Evolutionary conservation across 2,329 filamentous ascomycete species (phyloP).

Genomic region (Hysterium pulicare): DNA sequence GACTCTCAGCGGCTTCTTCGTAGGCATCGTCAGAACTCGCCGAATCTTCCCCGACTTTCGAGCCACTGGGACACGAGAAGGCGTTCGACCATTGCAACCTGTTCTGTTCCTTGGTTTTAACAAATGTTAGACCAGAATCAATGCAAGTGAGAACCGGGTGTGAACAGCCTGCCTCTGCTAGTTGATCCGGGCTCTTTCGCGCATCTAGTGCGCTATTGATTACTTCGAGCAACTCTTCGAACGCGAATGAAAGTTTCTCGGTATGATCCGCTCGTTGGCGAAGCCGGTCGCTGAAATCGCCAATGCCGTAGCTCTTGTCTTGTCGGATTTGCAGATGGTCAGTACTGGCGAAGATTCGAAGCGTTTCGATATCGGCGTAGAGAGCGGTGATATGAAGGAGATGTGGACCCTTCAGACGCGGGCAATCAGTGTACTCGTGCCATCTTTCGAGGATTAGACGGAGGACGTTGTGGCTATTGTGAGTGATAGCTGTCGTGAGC

Average conservation of each 20-base stretch:
- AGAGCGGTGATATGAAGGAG: conserved; percentile 24
- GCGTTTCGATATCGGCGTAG: conserved; percentile 23
- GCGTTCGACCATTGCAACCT: too few relatives aligned
- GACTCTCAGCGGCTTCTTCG: too few relatives aligned
- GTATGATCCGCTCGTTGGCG: not conserved
- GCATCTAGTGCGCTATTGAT: too few relatives aligned
- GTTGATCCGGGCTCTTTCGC: too few relatives aligned
- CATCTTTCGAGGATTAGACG: conserved; percentile 34
- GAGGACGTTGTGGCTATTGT: conserved; percentile 35
- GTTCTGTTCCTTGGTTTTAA: too few relatives aligned
- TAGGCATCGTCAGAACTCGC: too few relatives aligned
- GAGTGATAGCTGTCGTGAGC: conserved; percentile 31
- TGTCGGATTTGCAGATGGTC: conserved; percentile 2
- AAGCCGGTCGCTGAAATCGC: not conserved
- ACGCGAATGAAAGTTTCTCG: conserved; percentile 1
- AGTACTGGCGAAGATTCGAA: conserved; percentile 2
- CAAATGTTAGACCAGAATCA: too few relatives aligned
- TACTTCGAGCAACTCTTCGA: conserved; percentile 3
- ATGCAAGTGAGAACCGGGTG: too few relatives aligned
- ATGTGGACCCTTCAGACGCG: conserved; percentile 26
- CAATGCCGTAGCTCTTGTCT: conserved; percentile 3
- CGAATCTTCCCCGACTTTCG: too few relatives aligned
- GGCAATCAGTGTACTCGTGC: conserved; percentile 33
- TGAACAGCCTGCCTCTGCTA: too few relatives aligned
- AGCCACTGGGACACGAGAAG: too few relatives aligned